Conservation (phyloP, 345 rosid species). For the Salix dunnii region DNA sequence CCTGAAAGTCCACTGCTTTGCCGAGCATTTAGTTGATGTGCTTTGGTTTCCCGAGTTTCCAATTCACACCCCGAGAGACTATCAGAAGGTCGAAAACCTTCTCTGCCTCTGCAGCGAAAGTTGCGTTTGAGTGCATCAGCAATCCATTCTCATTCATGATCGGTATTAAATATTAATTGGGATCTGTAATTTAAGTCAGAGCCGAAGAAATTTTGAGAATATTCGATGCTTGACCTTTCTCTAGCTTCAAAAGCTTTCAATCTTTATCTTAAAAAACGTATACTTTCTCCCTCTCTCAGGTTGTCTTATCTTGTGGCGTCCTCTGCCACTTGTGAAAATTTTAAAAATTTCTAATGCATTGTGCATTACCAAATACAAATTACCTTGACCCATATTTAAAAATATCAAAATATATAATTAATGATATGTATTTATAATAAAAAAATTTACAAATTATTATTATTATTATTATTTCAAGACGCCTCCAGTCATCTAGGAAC, state of each 20-base stretch:
- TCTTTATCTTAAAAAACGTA: background rate
- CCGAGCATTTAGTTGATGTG: background rate
- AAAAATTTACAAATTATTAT: too few relatives aligned
- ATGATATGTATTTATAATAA: too few relatives aligned
- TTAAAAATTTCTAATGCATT: conserved; percentile 2
- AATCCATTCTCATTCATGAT: background rate
- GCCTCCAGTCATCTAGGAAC: too few relatives aligned
- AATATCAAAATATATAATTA: too few relatives aligned
- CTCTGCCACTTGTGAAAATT: background rate
- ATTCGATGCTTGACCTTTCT: background rate
- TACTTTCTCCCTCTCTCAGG: background rate
- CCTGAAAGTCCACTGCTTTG: background rate
- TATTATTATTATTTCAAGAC: too few relatives aligned
- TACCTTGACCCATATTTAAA: too few relatives aligned
- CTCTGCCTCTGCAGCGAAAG: too few relatives aligned
- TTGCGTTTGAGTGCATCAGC: background rate
- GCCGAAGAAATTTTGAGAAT: too few relatives aligned
- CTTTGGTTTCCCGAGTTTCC: background rate
- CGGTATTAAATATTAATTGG: background rate
- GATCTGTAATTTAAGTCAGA: background rate
- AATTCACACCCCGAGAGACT: background rate
- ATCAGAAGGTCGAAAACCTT: background rate
- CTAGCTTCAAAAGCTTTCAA: background rate
- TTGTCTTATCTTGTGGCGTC: background rate
- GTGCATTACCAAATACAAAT: background rate